Evolutionary conservation across 169 alveolate species (phyloP).

Genomic region (Plasmodium gonderi): DNA sequence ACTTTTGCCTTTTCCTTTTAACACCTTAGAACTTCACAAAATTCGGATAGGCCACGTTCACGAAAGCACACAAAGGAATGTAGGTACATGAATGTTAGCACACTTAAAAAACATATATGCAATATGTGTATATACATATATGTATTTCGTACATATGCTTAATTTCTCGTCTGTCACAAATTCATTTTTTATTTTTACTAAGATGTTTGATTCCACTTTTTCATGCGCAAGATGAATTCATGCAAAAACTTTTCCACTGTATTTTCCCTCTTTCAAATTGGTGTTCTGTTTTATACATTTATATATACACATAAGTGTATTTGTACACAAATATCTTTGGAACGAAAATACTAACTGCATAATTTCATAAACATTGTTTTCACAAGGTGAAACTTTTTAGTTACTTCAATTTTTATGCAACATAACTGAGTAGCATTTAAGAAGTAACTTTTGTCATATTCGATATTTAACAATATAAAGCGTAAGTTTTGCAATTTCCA

Average conservation of each 20-base stretch:
- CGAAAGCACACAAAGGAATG: not conserved
- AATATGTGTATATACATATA: not conserved
- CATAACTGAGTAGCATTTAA: not conserved
- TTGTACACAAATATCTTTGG: too few species aligned
- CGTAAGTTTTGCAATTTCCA: not conserved
- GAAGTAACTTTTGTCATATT: not conserved
- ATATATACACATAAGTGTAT: not conserved
- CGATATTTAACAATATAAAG: not conserved
- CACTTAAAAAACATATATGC: not conserved
- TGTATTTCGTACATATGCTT: not conserved
- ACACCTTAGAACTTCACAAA: not conserved
- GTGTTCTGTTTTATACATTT: not conserved
- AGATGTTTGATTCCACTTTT: not conserved
- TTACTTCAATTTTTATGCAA: constrained; percentile 2
- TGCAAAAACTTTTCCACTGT: not conserved
- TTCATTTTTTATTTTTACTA: not conserved
- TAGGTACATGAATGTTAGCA: not conserved
- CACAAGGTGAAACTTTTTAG: constrained; percentile 8
- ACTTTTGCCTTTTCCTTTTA: not conserved
- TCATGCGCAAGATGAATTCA: not conserved
- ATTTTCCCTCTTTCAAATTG: not conserved
- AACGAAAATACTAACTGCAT: not conserved
- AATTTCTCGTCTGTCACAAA: not conserved
- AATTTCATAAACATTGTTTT: constrained; percentile 7
- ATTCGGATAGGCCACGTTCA: not conserved